Conservation (phyloP, 805 yeast genomes). For the Cyberlindnera misumaiensis region DNA sequence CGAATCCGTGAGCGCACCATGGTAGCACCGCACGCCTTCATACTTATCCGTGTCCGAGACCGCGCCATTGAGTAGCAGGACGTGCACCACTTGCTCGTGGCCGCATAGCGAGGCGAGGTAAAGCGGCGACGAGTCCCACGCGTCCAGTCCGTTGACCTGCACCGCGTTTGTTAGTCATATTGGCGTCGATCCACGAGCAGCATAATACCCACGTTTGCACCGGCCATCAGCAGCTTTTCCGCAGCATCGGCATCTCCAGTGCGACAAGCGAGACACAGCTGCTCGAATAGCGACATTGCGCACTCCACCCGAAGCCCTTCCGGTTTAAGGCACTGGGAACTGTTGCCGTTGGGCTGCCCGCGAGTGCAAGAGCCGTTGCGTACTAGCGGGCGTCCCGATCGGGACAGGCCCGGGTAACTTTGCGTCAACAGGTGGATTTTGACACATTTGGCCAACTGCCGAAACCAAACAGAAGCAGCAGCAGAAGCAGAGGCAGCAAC, state of each 20-base stretch:
- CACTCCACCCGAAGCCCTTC: not conserved
- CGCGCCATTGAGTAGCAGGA: conserved; percentile 61
- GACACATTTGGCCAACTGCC: too few relatives aligned
- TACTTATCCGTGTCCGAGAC: conserved; percentile 75
- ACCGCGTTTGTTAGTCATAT: conserved; percentile 1
- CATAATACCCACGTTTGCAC: conserved; percentile 38
- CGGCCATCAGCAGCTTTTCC: conserved; percentile 47
- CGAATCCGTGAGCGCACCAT: conserved; percentile 67
- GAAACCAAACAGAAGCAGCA: too few relatives aligned
- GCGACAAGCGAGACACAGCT: conserved; percentile 61
- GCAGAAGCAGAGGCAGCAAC: conserved; percentile 1
- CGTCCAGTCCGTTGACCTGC: conserved; percentile 41
- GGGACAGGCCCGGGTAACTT: too few relatives aligned
- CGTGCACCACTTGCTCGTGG: conserved; percentile 54
- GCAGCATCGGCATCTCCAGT: conserved; percentile 61
- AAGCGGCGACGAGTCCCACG: conserved; percentile 71
- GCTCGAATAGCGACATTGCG: conserved; percentile 15
- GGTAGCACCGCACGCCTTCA: conserved; percentile 72
- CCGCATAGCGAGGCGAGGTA: conserved; percentile 73
- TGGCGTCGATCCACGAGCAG: not conserved
- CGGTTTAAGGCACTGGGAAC: not conserved
- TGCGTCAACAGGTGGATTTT: too few relatives aligned
- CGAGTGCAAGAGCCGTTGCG: too few relatives aligned
- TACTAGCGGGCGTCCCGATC: too few relatives aligned
- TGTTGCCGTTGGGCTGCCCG: too few relatives aligned